Evolutionary conservation across 768 basidiomycete species (phyloP), one percentile per base, ranked within the genome.

Genomic region (Kwoniella dendrophila): DNA sequence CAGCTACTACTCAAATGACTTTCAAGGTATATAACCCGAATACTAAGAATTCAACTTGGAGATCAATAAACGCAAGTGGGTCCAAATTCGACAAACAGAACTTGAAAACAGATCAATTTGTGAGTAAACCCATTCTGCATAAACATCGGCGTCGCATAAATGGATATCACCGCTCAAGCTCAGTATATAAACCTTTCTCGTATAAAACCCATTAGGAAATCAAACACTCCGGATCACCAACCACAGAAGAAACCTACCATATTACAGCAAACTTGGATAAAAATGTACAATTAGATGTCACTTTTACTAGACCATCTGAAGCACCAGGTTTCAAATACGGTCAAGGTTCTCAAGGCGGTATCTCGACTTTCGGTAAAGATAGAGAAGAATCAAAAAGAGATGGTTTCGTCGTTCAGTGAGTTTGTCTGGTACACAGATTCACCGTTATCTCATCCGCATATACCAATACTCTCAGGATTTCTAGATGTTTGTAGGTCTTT

Each of bases 281-380:
- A 61, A 88, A 93, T 69, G 81, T 95, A 24, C 90, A 94, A 77
- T 73, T 98, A 61, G 86, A 87, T 10, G 80, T 98, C 64, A 86
- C 87, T 27, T 81, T 92, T 62, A 80, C 83, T 29, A 87, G 90
- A 41, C 86, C 90, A 16, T 83, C 84, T 26, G 78, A 81, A n/a
- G 83, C 85, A 0, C 87, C 89, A 14, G 95, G 95, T 30, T 97
- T 86, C 84, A 98, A 98, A 82, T 77, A 94, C 56, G 96, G 96
- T 58, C 85, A 86, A 56, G 93, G 92, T 2, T 85, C 88, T 12
- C 84, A 88, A 62, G 96, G 92, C 16, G 96, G 96, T 0, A 77
- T 76, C 34, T 76, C 75, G 8, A 63, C 65, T 27, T 76, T 81
- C 53, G 80, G 79, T 7, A 79, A 78, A 63, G 76, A 76, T 22